A percentile compares a stretch with the other conserved stretches of the same genome.
Conservation (phyloP, 177 flowering plant species). For the Vitis hybrid region DNA sequence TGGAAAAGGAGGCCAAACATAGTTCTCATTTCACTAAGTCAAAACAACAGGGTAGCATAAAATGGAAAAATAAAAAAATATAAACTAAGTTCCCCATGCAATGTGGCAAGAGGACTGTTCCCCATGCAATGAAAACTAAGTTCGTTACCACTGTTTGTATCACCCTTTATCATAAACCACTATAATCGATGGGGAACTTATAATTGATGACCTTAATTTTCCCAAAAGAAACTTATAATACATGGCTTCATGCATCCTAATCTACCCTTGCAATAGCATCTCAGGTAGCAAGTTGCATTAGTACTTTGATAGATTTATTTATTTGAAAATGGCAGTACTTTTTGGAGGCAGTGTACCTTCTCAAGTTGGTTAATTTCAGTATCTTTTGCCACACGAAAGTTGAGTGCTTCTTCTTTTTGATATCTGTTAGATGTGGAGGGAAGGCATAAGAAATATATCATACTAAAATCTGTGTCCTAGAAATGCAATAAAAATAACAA, state of each 20-base stretch:
- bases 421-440: slow-evolving; percentile 37
- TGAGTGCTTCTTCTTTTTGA: slow-evolving; percentile 86
- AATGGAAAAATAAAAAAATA: not conserved
- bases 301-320: not conserved
- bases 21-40: not conserved
- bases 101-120: not conserved
- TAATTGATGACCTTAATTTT: not conserved
- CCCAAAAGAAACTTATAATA: not conserved
- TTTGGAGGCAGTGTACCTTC: slow-evolving; percentile 50
- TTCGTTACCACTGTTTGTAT: not conserved
- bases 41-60: not conserved
- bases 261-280: not conserved
- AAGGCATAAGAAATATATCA: slow-evolving; percentile 7
- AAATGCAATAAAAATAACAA: slow-evolving; percentile 5
- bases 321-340: not conserved
- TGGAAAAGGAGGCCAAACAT: not conserved
- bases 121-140: not conserved
- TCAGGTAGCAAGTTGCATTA: not conserved
- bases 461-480: not conserved
- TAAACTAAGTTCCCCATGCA: not conserved
- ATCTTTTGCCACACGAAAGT: slow-evolving; percentile 62
- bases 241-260: not conserved
- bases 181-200: not conserved
- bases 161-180: not conserved
- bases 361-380: slow-evolving; percentile 69